Base-by-base conservation (phyloP, 164 flowering plant genomes). In the Berberis thunbergii region DNA sequence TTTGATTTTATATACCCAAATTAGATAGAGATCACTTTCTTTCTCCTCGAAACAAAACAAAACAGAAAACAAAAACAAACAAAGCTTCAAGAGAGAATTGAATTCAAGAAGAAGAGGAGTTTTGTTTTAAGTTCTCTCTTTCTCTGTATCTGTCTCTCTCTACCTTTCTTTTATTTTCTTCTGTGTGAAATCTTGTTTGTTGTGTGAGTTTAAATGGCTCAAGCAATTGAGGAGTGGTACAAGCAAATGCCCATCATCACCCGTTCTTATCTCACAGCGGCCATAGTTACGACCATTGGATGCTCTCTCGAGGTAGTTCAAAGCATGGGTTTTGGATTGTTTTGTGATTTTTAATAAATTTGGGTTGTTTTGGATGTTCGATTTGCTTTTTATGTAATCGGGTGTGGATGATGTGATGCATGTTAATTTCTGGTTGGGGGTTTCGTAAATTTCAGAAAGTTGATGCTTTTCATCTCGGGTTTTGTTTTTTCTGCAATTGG, bases 231-330 rank as follows among this genome's bases (percentile, higher is more conserved):
- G 68, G 98, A 94, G 72, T 94, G 98, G 98, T 94, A 94, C 77
- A 90, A 87, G 79, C 98, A 94, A 84, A 94, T 94, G 97, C 98
- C 98, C 1, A 77, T 94, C 54, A 90, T 94, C 70, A 94, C 98
- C 43, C 88, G 98, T 39, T 87, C 98, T 11, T 94, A 94, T 73
- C 91, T 94, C 69, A 94, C 98, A 0, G 98, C 98, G 3, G 95
- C 95, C 5, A 67, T 90, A 49, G 81, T 87, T 70, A 87, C 91
- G 67, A 86, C 92, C 69, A 78, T 94, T 59, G 98, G 97, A 9
- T 94, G 98, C 72, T 94, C 98, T 9, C 96, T 94, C 62, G 98
- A 94, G 61, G 98, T 90, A 78, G 56, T 2, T 26, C 26, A 26
- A 26, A 26, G 26, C 26, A 26, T 26, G 41, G 12, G 11, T 59